These are phyloP conservation scores for Eutrema yunnanense DNA, from an alignment of 345 rosid species.

Conservation along the genomic window DNA sequence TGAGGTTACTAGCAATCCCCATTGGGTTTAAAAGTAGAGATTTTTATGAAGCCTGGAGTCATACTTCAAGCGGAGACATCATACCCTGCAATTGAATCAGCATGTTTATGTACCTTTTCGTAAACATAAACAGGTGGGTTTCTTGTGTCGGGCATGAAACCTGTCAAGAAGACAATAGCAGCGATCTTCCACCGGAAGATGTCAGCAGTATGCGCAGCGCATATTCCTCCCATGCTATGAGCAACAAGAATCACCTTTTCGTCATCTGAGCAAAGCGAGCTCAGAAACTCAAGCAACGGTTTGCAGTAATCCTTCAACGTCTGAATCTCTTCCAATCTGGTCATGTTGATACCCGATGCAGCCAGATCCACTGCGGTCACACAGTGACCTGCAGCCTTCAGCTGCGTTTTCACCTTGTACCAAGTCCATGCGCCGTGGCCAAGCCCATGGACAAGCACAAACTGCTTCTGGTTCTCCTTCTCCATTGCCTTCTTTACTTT, in stretches of 20 bases:
- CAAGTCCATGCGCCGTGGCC: slow-evolving; percentile 37
- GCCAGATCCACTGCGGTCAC: slow-evolving; percentile 39
- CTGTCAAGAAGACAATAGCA: slow-evolving; percentile 11
- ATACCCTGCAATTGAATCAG: neutral
- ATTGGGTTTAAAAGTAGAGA: neutral
- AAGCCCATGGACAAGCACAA: slow-evolving; percentile 33
- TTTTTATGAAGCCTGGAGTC: neutral
- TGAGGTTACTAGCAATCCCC: neutral
- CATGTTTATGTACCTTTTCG: neutral
- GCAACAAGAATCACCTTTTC: slow-evolving; percentile 48
- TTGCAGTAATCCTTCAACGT: slow-evolving; percentile 2
- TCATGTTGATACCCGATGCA: slow-evolving; percentile 25
- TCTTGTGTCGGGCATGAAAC: slow-evolving; percentile 24
- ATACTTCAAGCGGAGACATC: neutral
- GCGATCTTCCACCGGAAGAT: slow-evolving; percentile 15
- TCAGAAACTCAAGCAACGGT: slow-evolving; percentile 22
- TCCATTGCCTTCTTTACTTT: slow-evolving; percentile 1
- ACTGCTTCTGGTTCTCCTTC: neutral
- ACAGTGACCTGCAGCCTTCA: slow-evolving; percentile 30
- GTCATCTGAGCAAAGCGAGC: neutral
- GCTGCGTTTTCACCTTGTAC: slow-evolving; percentile 29
- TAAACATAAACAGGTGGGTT: slow-evolving; percentile 10
- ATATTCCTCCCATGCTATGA: slow-evolving; percentile 56
- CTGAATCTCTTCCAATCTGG: slow-evolving; percentile 26
- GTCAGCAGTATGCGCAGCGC: slow-evolving; percentile 36